phyloP scores from a whole-genome alignment of 2,329 filamentous ascomycete genomes.

The Teratosphaeria nubilosa region DNA sequence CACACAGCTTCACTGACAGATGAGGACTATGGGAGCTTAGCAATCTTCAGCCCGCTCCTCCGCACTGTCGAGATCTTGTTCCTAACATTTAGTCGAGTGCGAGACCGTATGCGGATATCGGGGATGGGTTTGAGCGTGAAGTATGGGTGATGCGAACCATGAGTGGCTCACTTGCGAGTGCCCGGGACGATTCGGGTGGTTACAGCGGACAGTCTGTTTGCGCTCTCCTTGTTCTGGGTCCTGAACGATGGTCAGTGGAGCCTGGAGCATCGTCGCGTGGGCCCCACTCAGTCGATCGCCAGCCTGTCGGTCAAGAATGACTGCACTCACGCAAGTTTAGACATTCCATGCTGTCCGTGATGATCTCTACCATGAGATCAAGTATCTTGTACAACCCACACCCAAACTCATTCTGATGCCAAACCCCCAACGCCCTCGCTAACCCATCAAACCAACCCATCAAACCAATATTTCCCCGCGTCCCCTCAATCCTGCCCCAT shows the following conservation, averaged over 20 bases:
- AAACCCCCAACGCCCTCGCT: not conserved
- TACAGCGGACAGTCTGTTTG: not conserved
- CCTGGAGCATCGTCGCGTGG: too few relatives aligned
- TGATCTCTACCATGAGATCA: too few relatives aligned
- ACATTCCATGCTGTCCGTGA: too few relatives aligned
- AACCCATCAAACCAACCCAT: not conserved
- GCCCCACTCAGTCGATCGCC: too few relatives aligned
- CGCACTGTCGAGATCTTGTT: not conserved
- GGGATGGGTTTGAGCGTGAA: not conserved
- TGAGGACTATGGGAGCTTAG: not conserved
- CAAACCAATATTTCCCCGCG: not conserved
- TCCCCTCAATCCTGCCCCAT: slow-evolving; percentile 13
- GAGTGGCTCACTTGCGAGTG: not conserved
- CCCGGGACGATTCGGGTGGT: not conserved
- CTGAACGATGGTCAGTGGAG: not conserved
- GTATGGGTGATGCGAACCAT: not conserved
- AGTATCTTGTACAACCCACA: too few relatives aligned
- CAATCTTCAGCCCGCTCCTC: not conserved
- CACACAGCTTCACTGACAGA: not conserved
- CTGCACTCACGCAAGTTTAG: too few relatives aligned
- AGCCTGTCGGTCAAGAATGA: too few relatives aligned
- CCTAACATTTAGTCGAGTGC: not conserved
- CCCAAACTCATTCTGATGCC: too few relatives aligned
- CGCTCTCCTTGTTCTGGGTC: not conserved
- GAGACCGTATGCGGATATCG: not conserved